Conservation (phyloP, 2,329 filamentous ascomycete genomes). For the Alternaria postmessia region DNA sequence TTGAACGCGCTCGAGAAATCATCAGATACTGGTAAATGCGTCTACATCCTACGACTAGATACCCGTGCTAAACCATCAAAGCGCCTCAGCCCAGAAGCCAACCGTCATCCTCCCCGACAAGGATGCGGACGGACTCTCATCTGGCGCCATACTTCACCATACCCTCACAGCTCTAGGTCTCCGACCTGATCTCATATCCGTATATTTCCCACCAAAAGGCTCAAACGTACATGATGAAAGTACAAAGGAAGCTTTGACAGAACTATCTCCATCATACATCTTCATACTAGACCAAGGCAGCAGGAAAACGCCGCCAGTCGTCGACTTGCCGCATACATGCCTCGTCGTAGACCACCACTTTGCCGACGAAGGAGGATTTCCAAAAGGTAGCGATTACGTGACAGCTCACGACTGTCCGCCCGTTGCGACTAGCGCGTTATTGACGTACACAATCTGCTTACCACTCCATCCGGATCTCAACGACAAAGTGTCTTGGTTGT, state of each 20-base stretch:
- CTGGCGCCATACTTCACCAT: slow-evolving; percentile 69
- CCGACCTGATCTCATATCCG: slow-evolving; percentile 60
- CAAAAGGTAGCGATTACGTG: slow-evolving; percentile 62
- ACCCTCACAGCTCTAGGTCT: slow-evolving; percentile 68
- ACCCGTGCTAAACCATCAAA: slow-evolving; percentile 38
- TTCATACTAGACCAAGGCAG: slow-evolving; percentile 74
- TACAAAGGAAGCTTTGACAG: slow-evolving; percentile 62
- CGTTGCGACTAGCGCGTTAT: slow-evolving; percentile 69
- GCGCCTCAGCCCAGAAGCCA: slow-evolving; percentile 60
- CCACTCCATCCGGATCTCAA: slow-evolving; percentile 62
- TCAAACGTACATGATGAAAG: slow-evolving; percentile 64
- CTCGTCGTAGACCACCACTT: slow-evolving; percentile 73
- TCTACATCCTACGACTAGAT: background rate
- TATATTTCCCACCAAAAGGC: slow-evolving; percentile 68
- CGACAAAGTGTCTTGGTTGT: slow-evolving; percentile 66
- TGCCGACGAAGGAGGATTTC: slow-evolving; percentile 65
- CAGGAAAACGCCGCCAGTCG: slow-evolving; percentile 61
- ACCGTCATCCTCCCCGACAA: slow-evolving; percentile 73
- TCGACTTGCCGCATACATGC: slow-evolving; percentile 59
- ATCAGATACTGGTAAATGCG: slow-evolving; percentile 64
- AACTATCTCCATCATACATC: slow-evolving; percentile 62
- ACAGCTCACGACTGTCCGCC: slow-evolving; percentile 71
- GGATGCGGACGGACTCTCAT: slow-evolving; percentile 71
- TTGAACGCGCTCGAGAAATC: slow-evolving; percentile 63
- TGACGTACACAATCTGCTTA: slow-evolving; percentile 70